Percentiles rank a stretch among this genome's conserved stretches.
Conservation (phyloP, 331 rosid species). For the Acacia concinna region DNA sequence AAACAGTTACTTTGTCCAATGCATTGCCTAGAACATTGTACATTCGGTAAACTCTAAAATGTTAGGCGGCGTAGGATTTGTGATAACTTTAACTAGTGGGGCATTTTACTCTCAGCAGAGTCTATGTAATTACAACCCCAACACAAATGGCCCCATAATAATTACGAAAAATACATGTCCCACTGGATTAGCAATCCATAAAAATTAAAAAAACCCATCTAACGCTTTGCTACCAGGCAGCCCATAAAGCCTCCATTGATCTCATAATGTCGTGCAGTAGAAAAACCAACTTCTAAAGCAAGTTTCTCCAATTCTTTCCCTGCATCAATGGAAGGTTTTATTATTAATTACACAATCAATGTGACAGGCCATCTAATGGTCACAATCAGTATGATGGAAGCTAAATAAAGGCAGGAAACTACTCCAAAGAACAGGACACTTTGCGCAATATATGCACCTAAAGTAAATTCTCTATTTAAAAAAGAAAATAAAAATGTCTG, state of each 20-base stretch:
- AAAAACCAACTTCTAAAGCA: constrained; percentile 79
- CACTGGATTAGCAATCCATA: not conserved
- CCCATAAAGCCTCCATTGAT: constrained; percentile 87
- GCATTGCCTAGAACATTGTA: not conserved
- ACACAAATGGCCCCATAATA: not conserved
- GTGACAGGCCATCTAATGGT: not conserved
- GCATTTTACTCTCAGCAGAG: not conserved
- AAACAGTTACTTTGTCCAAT: not conserved
- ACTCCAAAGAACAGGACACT: not conserved
- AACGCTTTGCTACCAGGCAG: constrained; percentile 74
- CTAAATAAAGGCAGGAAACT: not conserved
- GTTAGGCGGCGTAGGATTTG: not conserved
- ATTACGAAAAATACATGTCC: no score
- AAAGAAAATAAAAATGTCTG: not conserved
- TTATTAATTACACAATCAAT: constrained; percentile 17
- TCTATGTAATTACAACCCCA: not conserved
- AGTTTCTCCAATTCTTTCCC: constrained; percentile 83
- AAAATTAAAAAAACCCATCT: constrained; percentile 15
- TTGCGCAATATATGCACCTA: not conserved
- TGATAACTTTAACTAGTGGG: not conserved
- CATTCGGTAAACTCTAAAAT: not conserved
- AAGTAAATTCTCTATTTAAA: not conserved
- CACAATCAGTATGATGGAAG: not conserved
- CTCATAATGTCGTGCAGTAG: constrained; percentile 71
- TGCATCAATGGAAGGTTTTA: constrained; percentile 38